These are phyloP conservation scores for Podospora pseudoanserina DNA, from an alignment of 495 filamentous ascomycete genomes.

Conservation along the genomic window DNA sequence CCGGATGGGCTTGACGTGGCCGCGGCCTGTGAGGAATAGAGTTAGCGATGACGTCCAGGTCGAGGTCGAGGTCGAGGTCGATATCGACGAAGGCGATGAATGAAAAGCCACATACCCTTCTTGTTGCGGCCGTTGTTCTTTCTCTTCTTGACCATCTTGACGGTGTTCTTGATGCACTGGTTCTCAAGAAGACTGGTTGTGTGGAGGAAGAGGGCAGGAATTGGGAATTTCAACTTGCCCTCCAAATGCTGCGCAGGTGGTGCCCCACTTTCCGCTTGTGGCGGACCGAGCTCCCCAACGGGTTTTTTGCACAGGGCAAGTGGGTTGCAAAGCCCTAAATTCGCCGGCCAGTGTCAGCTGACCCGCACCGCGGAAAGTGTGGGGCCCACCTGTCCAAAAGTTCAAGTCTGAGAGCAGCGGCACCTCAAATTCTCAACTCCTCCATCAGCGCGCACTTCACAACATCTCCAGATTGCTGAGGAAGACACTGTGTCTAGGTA, in stretches of 20 bases:
- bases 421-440: conserved; percentile 27
- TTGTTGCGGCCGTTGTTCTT: conserved; percentile 99
- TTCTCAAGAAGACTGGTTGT: conserved; percentile 31
- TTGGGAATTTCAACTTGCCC: conserved; percentile 30
- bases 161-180: conserved; percentile 50
- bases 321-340: conserved; percentile 27
- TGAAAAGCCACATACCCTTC: conserved; percentile 59
- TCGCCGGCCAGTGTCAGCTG: conserved; percentile 26
- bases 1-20: conserved; percentile 98
- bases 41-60: conserved; percentile 16
- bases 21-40: conserved; percentile 50
- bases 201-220: conserved; percentile 26
- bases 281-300: conserved; percentile 1
- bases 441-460: conserved; percentile 37
- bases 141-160: conserved; percentile 99
- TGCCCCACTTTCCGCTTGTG: conserved; percentile 21
- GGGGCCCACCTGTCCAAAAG: conserved; percentile 29
- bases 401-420: conserved; percentile 22
- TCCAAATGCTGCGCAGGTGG: conserved; percentile 23
- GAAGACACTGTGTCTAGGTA: conserved; percentile 57
- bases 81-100: not conserved
- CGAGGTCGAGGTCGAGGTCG: not conserved
- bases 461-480: conserved; percentile 53
- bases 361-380: conserved; percentile 27
- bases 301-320: conserved; percentile 25